phyloP scores from a whole-genome alignment of 805 yeast genomes.

The Metschnikowia aberdeeniae region DNA sequence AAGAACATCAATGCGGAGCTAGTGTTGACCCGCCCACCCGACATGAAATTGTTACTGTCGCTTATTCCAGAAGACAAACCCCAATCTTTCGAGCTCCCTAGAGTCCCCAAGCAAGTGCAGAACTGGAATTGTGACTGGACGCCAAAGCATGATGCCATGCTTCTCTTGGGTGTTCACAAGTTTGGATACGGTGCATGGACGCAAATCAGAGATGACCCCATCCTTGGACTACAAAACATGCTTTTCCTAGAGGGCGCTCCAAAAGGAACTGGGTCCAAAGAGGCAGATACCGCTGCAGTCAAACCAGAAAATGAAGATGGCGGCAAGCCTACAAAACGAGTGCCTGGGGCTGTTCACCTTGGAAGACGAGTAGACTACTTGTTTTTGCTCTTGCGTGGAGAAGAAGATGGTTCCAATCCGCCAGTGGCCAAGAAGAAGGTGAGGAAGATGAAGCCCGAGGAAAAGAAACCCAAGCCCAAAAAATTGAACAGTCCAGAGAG shows the following conservation, averaged over 20 bases:
- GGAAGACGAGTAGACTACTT: conserved; percentile 89
- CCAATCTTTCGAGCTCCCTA: conserved; percentile 53
- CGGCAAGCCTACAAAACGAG: conserved; percentile 50
- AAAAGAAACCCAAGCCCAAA: conserved; percentile 18
- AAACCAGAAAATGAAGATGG: conserved; percentile 18
- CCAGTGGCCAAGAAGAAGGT: conserved; percentile 17
- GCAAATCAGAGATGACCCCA: conserved; percentile 93
- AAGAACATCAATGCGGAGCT: conserved; percentile 89
- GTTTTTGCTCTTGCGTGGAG: conserved; percentile 64
- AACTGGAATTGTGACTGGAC: conserved; percentile 93
- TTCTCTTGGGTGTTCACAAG: conserved; percentile 80
- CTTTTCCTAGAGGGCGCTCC: conserved; percentile 53
- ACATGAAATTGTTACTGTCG: conserved; percentile 62
- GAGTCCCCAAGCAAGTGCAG: conserved; percentile 71
- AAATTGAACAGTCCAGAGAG: conserved; percentile 7
- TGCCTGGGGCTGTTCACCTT: conserved; percentile 89
- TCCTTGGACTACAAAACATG: conserved; percentile 79
- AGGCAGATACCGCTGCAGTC: conserved; percentile 9
- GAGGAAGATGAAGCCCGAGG: conserved; percentile 18
- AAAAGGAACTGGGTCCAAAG: conserved; percentile 11
- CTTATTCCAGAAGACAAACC: conserved; percentile 54
- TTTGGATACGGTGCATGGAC: conserved; percentile 97
- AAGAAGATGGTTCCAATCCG: conserved; percentile 27
- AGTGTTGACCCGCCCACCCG: conserved; percentile 77
- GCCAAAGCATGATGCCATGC: conserved; percentile 76